Evolutionary conservation across 1,284 basidiomycete genomes (phyloP), one percentile per base, ranked within the genome.

Genomic region (Malassezia japonica): DNA sequence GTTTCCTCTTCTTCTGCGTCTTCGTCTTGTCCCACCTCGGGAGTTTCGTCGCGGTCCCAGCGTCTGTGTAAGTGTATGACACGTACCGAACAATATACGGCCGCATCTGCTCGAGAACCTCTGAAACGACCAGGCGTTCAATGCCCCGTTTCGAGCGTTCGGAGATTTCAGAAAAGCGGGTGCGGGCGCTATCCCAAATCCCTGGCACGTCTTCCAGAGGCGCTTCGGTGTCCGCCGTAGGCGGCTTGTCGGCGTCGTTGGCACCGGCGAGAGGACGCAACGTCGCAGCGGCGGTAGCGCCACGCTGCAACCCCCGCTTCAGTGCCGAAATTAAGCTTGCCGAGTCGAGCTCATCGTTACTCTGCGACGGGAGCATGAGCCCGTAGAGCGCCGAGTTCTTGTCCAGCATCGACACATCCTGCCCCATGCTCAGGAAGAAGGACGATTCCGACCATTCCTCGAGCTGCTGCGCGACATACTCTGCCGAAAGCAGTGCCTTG

Each of bases 401-500:
- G 20, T 48, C 46, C 13, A 44, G 28, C 18, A 38, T 23, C 4
- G 43, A 31, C 6, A 70, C 31, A 8, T 56, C 48, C 15, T 61
- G 49, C 4, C 59, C 55, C 54, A 72, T 46, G 18, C 59, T 47
- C 6, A 72, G 48, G 36, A 65, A 69, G n/a, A 57, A 60, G 10
- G 50, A 48, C 8, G 52, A 50, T 7, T 67, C 65, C 6, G 49
- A 50, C 60, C 64, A 67, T 15, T 58, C 34, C 34, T 61, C 57
- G 15, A 72, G 50, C 50, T 67, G 60, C 6, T 28, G 50, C 7
- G 45, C 43, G 16, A 70, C 50, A 47, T 57, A 62, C 31, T 54
- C 41, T 0, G 67, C 61, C 2, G 59, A 61, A 4, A 70, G 51
- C 13, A 61, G 31, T 2, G 68, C 68, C 41, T 72, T 72, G 39